These are phyloP conservation scores for Verticillium tricorpus DNA, from an alignment of 2,329 filamentous ascomycete genomes.

Conservation along the genomic window DNA sequence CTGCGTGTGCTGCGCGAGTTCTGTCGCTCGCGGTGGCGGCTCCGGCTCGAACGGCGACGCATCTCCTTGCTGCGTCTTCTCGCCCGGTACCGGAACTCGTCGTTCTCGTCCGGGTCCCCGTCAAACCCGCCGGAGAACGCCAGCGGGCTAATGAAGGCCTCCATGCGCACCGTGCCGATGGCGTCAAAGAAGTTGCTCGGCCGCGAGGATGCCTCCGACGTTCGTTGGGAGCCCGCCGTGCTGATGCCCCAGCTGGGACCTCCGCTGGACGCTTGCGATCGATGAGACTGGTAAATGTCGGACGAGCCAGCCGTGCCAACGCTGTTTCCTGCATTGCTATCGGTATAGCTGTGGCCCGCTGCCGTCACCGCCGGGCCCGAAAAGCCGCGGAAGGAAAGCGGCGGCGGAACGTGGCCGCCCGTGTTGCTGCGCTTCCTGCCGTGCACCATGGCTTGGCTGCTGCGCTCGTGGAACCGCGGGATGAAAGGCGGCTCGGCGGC, in stretches of 20 bases:
- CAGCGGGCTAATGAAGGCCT: constrained; percentile 79
- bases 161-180: constrained; percentile 91
- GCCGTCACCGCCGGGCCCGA: constrained; percentile 45
- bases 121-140: constrained; percentile 39
- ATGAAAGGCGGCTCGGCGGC: constrained; percentile 69
- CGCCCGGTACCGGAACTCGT: constrained; percentile 42
- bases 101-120: constrained; percentile 43
- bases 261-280: constrained; percentile 34
- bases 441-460: constrained; percentile 49
- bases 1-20: constrained; percentile 37
- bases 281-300: constrained; percentile 55
- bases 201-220: constrained; percentile 50
- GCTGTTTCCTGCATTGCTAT: constrained; percentile 55
- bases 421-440: constrained; percentile 88
- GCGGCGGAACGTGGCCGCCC: constrained; percentile 66
- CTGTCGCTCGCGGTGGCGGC: constrained; percentile 48
- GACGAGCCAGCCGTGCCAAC: constrained; percentile 55
- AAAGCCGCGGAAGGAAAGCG: constrained; percentile 74
- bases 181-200: constrained; percentile 73
- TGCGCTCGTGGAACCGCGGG: constrained; percentile 62
- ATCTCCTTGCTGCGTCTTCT: constrained; percentile 52
- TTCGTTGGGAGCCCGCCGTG: constrained; percentile 42
- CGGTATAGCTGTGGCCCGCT: constrained; percentile 39
- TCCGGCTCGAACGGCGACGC: constrained; percentile 48
- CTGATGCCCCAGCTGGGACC: constrained; percentile 38